These are phyloP conservation scores for Arabidopsis suecica DNA, from an alignment of 345 rosid genomes.

Conservation along the genomic window DNA sequence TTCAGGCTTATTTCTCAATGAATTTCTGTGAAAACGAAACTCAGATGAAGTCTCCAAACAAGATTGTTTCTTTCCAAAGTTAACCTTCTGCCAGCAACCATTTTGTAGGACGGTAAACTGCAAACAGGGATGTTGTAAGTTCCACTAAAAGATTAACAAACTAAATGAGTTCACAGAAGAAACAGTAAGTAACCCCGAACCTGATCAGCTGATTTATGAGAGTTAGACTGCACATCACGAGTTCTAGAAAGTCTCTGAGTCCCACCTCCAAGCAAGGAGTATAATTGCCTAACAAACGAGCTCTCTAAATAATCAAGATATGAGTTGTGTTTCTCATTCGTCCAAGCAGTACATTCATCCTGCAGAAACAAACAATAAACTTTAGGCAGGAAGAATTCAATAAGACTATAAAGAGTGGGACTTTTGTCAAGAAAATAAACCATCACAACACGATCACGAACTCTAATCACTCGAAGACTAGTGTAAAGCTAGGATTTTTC, in stretches of 20 bases:
- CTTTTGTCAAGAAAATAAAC: not conserved
- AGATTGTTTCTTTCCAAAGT: slow-evolving; percentile 47
- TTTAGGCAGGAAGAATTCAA: not conserved
- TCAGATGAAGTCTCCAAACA: slow-evolving; percentile 50
- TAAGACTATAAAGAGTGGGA: not conserved
- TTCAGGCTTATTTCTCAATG: slow-evolving; percentile 23
- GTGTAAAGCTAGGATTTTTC: slow-evolving; percentile 9
- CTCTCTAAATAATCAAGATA: slow-evolving; percentile 68
- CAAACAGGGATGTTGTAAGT: slow-evolving; percentile 13
- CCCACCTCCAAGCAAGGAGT: slow-evolving; percentile 46
- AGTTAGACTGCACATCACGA: slow-evolving; percentile 32
- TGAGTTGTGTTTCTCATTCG: slow-evolving; percentile 69
- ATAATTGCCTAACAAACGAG: slow-evolving; percentile 71
- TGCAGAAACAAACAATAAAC: slow-evolving; percentile 34
- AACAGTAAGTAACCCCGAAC: slow-evolving; percentile 45
- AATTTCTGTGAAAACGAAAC: slow-evolving; percentile 41
- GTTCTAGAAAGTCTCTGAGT: slow-evolving; percentile 36
- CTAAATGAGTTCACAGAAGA: slow-evolving; percentile 3
- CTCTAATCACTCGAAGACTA: not conserved
- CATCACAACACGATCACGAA: slow-evolving; percentile 7
- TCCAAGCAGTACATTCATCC: slow-evolving; percentile 63
- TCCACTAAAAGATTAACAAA: not conserved
- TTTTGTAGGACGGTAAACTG: slow-evolving; percentile 57
- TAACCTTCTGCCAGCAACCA: slow-evolving; percentile 52
- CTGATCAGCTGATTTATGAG: slow-evolving; percentile 50